Evolutionary conservation across 805 yeast species (phyloP).

Genomic region (Isabelozyma rhagii): DNA sequence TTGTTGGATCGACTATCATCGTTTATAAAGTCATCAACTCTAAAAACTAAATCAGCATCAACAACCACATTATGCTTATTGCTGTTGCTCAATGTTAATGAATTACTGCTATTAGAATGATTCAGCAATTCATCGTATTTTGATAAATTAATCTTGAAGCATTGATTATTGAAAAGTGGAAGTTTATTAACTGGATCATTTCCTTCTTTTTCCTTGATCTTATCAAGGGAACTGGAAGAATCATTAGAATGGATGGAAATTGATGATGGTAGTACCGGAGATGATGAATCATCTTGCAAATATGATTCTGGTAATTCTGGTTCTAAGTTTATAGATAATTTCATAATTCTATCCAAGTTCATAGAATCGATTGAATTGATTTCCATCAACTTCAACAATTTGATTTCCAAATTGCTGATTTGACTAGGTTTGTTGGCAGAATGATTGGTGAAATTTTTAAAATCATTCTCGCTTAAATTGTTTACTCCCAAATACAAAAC

Average conservation of each 20-base stretch:
- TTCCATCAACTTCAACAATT: conserved; percentile 45
- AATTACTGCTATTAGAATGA: not conserved
- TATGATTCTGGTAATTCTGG: conserved; percentile 50
- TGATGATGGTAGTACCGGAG: conserved; percentile 13
- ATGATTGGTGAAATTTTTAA: not conserved
- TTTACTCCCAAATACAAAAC: conserved; percentile 40
- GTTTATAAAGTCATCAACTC: conserved; percentile 32
- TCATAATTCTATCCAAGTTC: conserved; percentile 56
- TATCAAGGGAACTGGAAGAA: conserved; percentile 12
- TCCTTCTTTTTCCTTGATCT: conserved; percentile 5
- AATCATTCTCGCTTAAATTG: conserved; percentile 16
- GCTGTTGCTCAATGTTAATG: not conserved
- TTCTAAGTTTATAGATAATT: conserved; percentile 59
- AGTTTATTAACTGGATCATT: conserved; percentile 17
- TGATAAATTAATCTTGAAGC: conserved; percentile 29
- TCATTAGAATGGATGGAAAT: conserved; percentile 23
- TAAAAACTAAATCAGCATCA: conserved; percentile 30
- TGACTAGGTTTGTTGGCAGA: not conserved
- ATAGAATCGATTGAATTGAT: conserved; percentile 39
- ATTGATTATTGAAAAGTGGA: conserved; percentile 34
- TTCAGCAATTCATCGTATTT: conserved; percentile 31
- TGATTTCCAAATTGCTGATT: conserved; percentile 25
- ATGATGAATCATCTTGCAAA: conserved; percentile 10
- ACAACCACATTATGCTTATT: conserved; percentile 22
- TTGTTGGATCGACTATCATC: conserved; percentile 20